A percentile compares a stretch with the other conserved stretches of the same genome.
Conservation (phyloP, 345 rosid species). For the Eucalyptus pumila region DNA sequence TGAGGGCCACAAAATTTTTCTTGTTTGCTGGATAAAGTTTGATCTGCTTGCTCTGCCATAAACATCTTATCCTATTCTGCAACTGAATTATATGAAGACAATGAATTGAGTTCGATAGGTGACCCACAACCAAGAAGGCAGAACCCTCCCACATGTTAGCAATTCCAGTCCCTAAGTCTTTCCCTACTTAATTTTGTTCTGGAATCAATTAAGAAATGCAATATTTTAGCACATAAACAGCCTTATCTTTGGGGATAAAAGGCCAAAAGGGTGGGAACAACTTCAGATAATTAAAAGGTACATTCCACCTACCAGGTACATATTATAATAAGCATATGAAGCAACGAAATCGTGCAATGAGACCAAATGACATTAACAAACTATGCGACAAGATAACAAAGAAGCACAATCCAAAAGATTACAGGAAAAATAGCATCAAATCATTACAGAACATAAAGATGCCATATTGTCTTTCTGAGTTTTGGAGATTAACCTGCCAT, state of each 20-base stretch:
- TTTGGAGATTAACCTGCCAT: slow-evolving; percentile 64
- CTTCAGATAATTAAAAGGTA: neutral
- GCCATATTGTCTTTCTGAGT: neutral
- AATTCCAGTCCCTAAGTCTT: neutral
- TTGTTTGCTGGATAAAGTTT: neutral
- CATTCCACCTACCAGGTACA: neutral
- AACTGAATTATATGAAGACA: neutral
- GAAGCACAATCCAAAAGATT: neutral
- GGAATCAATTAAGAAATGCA: neutral
- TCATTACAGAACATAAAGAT: neutral
- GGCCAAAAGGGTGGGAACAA: neutral
- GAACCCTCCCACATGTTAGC: neutral
- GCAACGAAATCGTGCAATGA: neutral
- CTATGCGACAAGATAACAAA: neutral
- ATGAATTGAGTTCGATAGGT: neutral
- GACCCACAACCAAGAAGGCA: neutral
- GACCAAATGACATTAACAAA: neutral
- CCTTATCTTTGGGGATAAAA: neutral
- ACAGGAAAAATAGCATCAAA: neutral
- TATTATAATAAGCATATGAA: neutral
- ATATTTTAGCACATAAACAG: neutral
- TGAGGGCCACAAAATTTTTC: neutral
- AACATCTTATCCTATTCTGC: neutral
- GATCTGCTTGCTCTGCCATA: neutral
- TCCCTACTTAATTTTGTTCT: neutral